A percentile compares a stretch with the other conserved stretches of the same genome.
These are phyloP conservation scores for Psophocarpus tetragonolobus DNA, from an alignment of 306 rosid genomes.

Conservation along the genomic window DNA sequence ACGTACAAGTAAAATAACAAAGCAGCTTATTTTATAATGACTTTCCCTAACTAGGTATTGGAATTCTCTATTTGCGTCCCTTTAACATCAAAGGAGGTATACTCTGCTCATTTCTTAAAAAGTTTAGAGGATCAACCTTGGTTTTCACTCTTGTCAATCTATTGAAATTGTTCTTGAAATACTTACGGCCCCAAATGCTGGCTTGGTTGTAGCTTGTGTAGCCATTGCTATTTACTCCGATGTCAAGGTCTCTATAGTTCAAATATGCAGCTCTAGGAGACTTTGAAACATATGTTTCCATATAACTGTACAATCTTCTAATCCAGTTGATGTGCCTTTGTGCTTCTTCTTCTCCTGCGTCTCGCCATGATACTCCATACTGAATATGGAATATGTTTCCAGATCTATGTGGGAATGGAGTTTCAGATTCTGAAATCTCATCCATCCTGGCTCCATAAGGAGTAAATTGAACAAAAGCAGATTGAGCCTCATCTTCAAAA, in stretches of 20 bases:
- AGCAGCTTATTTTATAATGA: neutral
- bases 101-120: slow-evolving; percentile 41
- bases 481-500: slow-evolving; percentile 28
- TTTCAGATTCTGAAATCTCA: slow-evolving; percentile 38
- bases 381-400: slow-evolving; percentile 38
- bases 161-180: slow-evolving; percentile 32
- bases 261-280: slow-evolving; percentile 39
- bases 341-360: slow-evolving; percentile 28
- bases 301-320: slow-evolving; percentile 29
- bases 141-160: slow-evolving; percentile 35
- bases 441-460: slow-evolving; percentile 48
- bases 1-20: neutral
- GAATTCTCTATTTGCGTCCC: slow-evolving; percentile 19
- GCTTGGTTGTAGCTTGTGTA: slow-evolving; percentile 36
- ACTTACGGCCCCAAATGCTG: slow-evolving; percentile 43
- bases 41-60: no score
- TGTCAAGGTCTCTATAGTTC: slow-evolving; percentile 40
- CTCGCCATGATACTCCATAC: slow-evolving; percentile 19
- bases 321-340: slow-evolving; percentile 28
- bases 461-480: neutral
- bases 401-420: slow-evolving; percentile 38
- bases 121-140: slow-evolving; percentile 37
- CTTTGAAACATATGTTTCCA: slow-evolving; percentile 35
- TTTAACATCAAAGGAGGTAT: slow-evolving; percentile 27
- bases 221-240: slow-evolving; percentile 35